Percentiles rank a stretch among this genome's conserved stretches.
Conservation (phyloP, 2,329 filamentous ascomycete genomes). For the Pseudogymnoascus sp. region DNA sequence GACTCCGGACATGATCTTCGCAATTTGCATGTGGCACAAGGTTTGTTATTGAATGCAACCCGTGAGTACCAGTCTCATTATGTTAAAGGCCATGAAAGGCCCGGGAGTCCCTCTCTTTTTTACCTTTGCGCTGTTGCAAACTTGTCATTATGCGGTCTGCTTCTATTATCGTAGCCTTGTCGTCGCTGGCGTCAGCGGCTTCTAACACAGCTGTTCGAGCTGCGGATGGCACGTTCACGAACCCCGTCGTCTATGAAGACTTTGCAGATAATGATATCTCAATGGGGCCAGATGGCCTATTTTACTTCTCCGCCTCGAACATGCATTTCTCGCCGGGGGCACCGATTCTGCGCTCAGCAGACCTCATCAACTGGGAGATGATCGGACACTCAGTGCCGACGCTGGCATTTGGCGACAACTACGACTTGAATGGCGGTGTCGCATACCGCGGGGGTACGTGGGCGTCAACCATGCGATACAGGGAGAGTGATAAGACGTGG, state of each 20-base stretch:
- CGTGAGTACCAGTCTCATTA: not conserved
- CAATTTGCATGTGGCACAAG: not conserved
- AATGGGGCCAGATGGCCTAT: constrained; percentile 37
- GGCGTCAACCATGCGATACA: constrained; percentile 45
- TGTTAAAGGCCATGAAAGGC: not conserved
- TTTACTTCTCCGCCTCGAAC: constrained; percentile 46
- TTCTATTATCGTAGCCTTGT: not conserved
- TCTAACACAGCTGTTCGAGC: not conserved
- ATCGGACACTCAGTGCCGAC: constrained; percentile 37
- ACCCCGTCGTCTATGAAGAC: constrained; percentile 49
- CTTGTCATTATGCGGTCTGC: not conserved
- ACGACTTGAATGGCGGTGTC: constrained; percentile 36
- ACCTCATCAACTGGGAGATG: constrained; percentile 44
- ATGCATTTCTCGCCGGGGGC: constrained; percentile 50
- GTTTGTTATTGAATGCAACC: not conserved
- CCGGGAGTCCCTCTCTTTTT: not conserved
- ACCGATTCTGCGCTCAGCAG: constrained; percentile 44
- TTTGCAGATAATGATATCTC: constrained; percentile 48
- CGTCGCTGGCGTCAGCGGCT: not conserved
- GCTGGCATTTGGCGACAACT: constrained; percentile 38
- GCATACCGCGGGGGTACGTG: constrained; percentile 48
- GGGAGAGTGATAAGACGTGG: constrained; percentile 38
- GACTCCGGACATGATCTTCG: not conserved
- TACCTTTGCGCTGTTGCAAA: too few species aligned
- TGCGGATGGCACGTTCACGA: constrained; percentile 21